Conservation (phyloP, 331 rosid genomes). For the Quercus tomentella region DNA sequence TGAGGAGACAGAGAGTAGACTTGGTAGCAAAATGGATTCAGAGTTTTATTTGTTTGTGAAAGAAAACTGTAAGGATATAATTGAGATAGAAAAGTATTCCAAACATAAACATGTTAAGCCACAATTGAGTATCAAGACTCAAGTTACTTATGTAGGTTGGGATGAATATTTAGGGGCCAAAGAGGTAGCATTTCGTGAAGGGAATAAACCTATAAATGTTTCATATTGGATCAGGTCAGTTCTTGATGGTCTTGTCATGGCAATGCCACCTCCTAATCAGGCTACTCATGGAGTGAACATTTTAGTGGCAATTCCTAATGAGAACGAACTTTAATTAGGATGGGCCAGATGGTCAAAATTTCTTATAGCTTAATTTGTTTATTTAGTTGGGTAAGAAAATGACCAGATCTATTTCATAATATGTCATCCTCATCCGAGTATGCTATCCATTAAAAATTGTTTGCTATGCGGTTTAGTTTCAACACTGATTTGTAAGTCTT, state of each 20-base stretch:
- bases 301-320: slow-evolving; percentile 9
- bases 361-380: too few relatives aligned
- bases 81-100: too few relatives aligned
- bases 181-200: slow-evolving; percentile 30
- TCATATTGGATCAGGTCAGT: slow-evolving; percentile 33
- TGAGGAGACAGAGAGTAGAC: slow-evolving; percentile 28
- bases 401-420: too few relatives aligned
- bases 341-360: too few relatives aligned
- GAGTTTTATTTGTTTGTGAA: too few relatives aligned
- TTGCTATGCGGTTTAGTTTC: too few relatives aligned
- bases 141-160: slow-evolving; percentile 21
- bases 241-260: slow-evolving; percentile 7
- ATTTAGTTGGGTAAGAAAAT: too few relatives aligned
- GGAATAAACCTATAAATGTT: slow-evolving; percentile 30
- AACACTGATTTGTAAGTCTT: too few relatives aligned
- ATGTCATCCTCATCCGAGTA: too few relatives aligned
- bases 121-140: not conserved
- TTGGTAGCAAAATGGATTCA: slow-evolving; percentile 8
- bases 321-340: not conserved
- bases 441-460: too few relatives aligned
- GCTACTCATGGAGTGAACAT: slow-evolving; percentile 11
- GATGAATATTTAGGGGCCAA: slow-evolving; percentile 27
- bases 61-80: too few relatives aligned
- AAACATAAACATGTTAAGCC: not conserved
- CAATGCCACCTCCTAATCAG: slow-evolving; percentile 1